Base-by-base conservation (phyloP, 306 rosid genomes). In the Vigna radiata region DNA sequence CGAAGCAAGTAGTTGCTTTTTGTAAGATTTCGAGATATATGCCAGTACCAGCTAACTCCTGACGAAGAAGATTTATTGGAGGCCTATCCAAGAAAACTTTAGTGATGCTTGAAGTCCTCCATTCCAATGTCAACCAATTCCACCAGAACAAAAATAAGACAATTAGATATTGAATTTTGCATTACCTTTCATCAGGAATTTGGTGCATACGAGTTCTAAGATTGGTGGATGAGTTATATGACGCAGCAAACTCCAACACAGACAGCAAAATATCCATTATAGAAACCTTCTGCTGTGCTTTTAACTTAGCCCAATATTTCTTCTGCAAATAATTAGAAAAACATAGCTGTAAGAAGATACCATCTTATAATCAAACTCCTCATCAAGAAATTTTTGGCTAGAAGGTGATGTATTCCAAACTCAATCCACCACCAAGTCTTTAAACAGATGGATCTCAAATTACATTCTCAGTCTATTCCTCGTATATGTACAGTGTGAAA, bases 141-240 rank as follows among this genome's bases (percentile, higher is more conserved):
- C 55, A 72, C 70, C 15, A 63, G 69, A 67, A 70, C 8, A 46
- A 27, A 52, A 33, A 33, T 61, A 47, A 72, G 55, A 41, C 52
- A 62, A 47, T 36, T 36, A 46, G 43, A 53, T 79, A 33, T 21
- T 1, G 75, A 77, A 41, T 72, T 41, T 48, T 58, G 48, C 36
- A 39, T 47, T 74, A 95, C 99, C 99, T 91, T 77, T 89, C 97
- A 82, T 93, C 91, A 61, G 89, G 81, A 81, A 83, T 83, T 74
- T 91, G 99, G 80, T 86, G 94, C 97, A 96, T 92, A 49, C 99
- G 98, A 62, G 90, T 83, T 82, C 97, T 89, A 79, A 96, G 99
- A 71, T 83, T 96, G 69, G 86, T 36, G 44, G 88, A 90, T 79
- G 99, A 93, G 82, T 96, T 96, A 85, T 91, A 96, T 16, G 97